A percentile compares a stretch with the other conserved stretches of the same genome.
phyloP scores from a whole-genome alignment of 345 rosid species.

The Excoecaria cochinchinensis region DNA sequence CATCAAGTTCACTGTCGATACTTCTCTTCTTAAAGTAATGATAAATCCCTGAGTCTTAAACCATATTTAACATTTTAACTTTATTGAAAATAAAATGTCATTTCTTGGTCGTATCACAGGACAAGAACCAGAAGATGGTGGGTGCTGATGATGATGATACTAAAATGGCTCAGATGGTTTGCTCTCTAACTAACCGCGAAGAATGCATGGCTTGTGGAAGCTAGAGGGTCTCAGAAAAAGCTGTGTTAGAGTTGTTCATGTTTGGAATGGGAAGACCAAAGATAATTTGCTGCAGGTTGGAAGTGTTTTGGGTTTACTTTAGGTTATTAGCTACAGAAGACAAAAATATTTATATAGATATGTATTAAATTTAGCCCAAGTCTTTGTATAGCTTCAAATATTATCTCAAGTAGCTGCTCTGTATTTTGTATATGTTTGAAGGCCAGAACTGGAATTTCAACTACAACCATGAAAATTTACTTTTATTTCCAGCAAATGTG shows the following conservation, averaged over 20 bases:
- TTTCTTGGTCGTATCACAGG: slow-evolving; percentile 29
- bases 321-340: neutral
- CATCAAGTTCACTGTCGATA: slow-evolving; percentile 93
- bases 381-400: neutral
- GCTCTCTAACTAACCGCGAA: slow-evolving; percentile 80
- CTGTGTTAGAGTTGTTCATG: neutral
- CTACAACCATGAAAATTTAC: neutral
- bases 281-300: neutral
- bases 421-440: neutral
- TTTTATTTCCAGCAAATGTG: neutral
- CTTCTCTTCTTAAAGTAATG: slow-evolving; percentile 59
- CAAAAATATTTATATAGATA: neutral
- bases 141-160: slow-evolving; percentile 45
- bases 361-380: neutral
- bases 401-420: neutral
- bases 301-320: neutral
- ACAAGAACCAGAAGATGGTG: slow-evolving; percentile 33
- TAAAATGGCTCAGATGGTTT: slow-evolving; percentile 80
- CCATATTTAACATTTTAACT: neutral
- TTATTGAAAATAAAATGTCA: neutral
- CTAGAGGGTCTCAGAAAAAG: slow-evolving; percentile 21
- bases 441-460: neutral
- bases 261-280: neutral
- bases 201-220: slow-evolving; percentile 91
- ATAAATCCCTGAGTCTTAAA: neutral